Evolutionary conservation across 225 moss, liverwort and hornwort species (phyloP).

Genomic region (Straminergon stramineum): DNA sequence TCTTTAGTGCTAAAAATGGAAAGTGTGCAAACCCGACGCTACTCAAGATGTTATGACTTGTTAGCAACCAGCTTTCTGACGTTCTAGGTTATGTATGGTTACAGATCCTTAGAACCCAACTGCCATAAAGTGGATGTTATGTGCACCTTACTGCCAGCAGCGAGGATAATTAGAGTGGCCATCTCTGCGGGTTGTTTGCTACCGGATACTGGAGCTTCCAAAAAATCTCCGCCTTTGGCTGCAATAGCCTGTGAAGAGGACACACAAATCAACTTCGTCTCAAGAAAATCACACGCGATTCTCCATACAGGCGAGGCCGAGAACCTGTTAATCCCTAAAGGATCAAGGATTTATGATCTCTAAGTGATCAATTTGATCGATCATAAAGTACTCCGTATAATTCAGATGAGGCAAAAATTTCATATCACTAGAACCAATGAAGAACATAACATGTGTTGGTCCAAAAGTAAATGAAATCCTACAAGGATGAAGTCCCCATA

Average conservation of each 20-base stretch:
- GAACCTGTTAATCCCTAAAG: not conserved
- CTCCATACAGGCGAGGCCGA: not conserved
- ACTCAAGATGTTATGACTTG: not conserved
- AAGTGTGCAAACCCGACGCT: not conserved
- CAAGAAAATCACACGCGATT: not conserved
- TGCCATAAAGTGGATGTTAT: not conserved
- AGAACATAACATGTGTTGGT: not conserved
- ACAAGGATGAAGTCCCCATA: not conserved
- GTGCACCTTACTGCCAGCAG: slow-evolving; percentile 80
- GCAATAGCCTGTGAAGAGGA: slow-evolving; percentile 44
- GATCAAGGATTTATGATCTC: not conserved
- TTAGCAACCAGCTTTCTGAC: not conserved
- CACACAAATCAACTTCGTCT: not conserved
- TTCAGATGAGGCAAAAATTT: not conserved
- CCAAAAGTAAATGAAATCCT: not conserved
- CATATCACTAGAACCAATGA: not conserved
- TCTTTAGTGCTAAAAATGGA: not conserved
- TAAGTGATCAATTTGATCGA: not conserved
- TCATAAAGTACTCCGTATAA: not conserved
- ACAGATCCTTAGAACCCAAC: not conserved
- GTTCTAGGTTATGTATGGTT: not conserved
- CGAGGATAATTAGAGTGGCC: slow-evolving; percentile 67
- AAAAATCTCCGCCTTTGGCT: slow-evolving; percentile 71
- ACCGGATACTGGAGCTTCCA: slow-evolving; percentile 94
- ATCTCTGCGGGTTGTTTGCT: slow-evolving; percentile 86